Base-by-base conservation (phyloP, 129 eudicot genomes). In the Kitagawia praeruptora region DNA sequence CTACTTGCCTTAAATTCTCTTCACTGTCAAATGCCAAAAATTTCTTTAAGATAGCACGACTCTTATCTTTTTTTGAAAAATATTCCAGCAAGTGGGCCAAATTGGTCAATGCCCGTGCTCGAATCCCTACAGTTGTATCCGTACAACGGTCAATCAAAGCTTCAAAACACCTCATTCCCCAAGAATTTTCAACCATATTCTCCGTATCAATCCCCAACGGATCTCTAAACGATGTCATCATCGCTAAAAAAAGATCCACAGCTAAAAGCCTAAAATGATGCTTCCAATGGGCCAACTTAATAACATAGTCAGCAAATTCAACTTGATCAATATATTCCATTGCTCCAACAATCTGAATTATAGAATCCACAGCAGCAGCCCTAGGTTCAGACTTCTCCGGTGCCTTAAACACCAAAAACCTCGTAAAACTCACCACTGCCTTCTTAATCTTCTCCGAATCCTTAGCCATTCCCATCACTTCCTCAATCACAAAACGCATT, bases 321-420 rank as follows among this genome's bases (percentile, higher is more conserved):
- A 81, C 79, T 77, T 90, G 98, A 83, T 89, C 91, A 70, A 77
- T 83, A 69, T 75, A 28, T 40, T 92, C 97, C 82, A 90, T 78
- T 72, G 85, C 83, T 81, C 80, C 86, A 75, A 96, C 92, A 69
- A 96, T 82, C 82, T 90, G 95, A 63, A 92, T 87, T 38, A 96
- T 87, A 11, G 93, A 86, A 78, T 96, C 98, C 72, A 96, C 98
- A 63, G 97, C 99, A 46, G 83, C 76, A 23, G 93, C 89, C 76
- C 99, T 88, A 76, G 88, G 85, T 74, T 96, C 99, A 79, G 97
- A 83, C 79, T 85, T 86, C 79, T 96, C 99, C 0, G 97, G 97
- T 0, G 99, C 95, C 82, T 88, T 92, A 14, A 82, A 72, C 31
- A 83, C 89, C 91, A 90, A 82, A 89, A 86, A 92, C 89, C 83